Base-by-base conservation (phyloP, 2,329 filamentous ascomycete genomes). In the Fusarium oligoseptatum region DNA sequence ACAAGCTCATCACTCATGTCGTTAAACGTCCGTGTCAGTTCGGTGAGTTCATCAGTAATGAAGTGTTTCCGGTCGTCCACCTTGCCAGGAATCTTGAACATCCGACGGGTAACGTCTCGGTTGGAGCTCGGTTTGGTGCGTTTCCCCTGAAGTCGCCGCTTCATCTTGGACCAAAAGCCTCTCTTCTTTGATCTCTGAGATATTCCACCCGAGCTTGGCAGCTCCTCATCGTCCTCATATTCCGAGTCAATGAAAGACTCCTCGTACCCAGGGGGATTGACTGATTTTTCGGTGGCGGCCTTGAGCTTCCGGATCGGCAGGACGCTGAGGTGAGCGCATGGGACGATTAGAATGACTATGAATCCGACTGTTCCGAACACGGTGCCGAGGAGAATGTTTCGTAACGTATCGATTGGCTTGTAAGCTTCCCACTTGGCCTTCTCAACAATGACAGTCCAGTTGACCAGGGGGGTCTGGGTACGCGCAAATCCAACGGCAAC, bases 1-100 rank as follows among this genome's bases (percentile, higher is more conserved):
- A 94, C 89, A 52, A 98, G 85, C 83, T 98, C 95, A 72, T 97
- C 94, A 1, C 93, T 94, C 95, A 98, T 98, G 78, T 95, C 93
- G 80, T 98, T 98, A 85, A 97, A 98, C 0, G 94, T 97, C 43
- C 86, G 86, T 0, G 94, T 97, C 15, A 97, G 87, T 80, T 97
- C 95, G 0, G 95, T 97, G 34, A 93, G 83, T 80, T 98, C 95
- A 80, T 98, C 95, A 2, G 93, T 93, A 62, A 98, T 87, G 41
- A 92, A 87, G 78, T 95, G 93, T 72, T 91, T 93, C 24, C 91
- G 87, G 66, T 95, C 92, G 64, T 91, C 91, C 11, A 98, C 95
- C 80, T 94, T 95, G 15, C 90, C 91, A 0, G 95, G 95, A 45
- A 98, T 97, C 73, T 94, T 94, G 82, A 97, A 98, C 36, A 89